These are phyloP conservation scores for Aureobasidium sp. DNA, from an alignment of 2,329 filamentous ascomycete species.

Conservation along the genomic window DNA sequence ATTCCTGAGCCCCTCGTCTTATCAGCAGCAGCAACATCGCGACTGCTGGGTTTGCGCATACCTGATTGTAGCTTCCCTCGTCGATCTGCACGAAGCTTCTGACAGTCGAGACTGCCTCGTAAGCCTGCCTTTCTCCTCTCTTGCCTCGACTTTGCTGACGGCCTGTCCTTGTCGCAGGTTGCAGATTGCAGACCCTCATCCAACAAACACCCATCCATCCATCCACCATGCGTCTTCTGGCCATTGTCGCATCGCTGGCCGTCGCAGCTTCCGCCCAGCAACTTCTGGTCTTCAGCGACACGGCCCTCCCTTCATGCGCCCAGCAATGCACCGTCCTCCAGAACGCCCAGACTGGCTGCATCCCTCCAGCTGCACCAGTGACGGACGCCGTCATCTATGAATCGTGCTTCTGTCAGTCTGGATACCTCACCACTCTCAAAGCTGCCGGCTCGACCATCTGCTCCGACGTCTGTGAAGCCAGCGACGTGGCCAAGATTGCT, in stretches of 20 bases:
- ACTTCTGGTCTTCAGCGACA: conserved; percentile 24
- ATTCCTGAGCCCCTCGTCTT: conserved; percentile 4
- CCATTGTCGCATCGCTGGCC: neutral
- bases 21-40: neutral
- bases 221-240: neutral
- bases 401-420: conserved; percentile 65
- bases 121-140: neutral
- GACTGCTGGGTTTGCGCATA: neutral
- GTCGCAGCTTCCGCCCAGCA: conserved; percentile 13
- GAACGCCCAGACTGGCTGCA: conserved; percentile 64
- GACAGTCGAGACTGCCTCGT: neutral
- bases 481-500: conserved; percentile 50
- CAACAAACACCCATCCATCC: neutral
- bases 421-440: conserved; percentile 50
- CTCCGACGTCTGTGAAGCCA: conserved; percentile 39
- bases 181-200: neutral
- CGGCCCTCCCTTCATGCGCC: conserved; percentile 28
- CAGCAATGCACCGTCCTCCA: conserved; percentile 24
- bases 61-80: neutral
- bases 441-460: conserved; percentile 52
- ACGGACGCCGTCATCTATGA: conserved; percentile 48
- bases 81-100: neutral
- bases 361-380: conserved; percentile 46
- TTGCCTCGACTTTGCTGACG: neutral
- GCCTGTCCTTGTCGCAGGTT: neutral